Evolutionary conservation across 148 eudicot species (phyloP).

Genomic region (Fallopia convolvulus): DNA sequence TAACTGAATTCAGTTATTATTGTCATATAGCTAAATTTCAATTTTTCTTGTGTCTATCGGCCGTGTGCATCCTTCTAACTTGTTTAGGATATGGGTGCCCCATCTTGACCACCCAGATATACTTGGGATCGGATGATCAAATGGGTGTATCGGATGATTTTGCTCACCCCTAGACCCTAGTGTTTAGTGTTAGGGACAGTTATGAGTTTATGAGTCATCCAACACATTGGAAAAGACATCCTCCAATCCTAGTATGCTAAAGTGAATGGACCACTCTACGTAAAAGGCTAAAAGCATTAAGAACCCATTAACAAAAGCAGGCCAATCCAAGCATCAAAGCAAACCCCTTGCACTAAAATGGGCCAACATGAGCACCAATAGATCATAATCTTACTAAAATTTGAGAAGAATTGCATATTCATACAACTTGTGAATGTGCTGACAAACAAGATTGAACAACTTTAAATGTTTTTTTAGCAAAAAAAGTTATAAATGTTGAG

Average conservation of each 20-base stretch:
- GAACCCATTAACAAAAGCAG: not conserved
- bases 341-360: not conserved
- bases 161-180: too few relatives aligned
- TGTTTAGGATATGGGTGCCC: too few relatives aligned
- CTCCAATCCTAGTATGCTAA: not conserved
- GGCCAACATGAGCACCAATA: not conserved
- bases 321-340: not conserved
- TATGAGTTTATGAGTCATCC: not conserved
- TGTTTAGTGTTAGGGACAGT: not conserved
- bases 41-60: too few relatives aligned
- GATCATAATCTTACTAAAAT: not conserved
- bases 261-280: not conserved
- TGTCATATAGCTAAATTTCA: too few relatives aligned
- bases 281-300: not conserved
- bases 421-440: not conserved
- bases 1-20: too few relatives aligned
- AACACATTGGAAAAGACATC: not conserved
- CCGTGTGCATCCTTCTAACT: too few relatives aligned
- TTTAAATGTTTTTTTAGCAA: too few relatives aligned
- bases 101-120: too few relatives aligned
- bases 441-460: too few relatives aligned
- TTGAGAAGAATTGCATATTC: not conserved
- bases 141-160: too few relatives aligned
- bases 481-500: too few relatives aligned
- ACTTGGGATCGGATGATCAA: too few relatives aligned